phyloP scores from a whole-genome alignment of 176 grass and related monocot species.

The Aegilops sharonensis region DNA sequence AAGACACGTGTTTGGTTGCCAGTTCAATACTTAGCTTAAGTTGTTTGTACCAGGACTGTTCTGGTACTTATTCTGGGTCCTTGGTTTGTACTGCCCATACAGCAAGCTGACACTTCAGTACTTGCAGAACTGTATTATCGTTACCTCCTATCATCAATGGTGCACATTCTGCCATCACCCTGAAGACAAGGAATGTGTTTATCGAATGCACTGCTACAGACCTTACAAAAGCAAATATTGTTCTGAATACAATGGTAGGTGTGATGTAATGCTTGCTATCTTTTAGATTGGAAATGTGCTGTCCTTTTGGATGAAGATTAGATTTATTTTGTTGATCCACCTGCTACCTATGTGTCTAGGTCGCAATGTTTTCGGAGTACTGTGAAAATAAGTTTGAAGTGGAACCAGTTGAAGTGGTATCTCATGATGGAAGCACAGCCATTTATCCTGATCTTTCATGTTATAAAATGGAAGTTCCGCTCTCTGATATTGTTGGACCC shows the following conservation, averaged over 20 bases:
- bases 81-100: neutral
- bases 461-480: slow-evolving; percentile 74
- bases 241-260: slow-evolving; percentile 95
- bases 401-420: slow-evolving; percentile 85
- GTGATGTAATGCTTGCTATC: neutral
- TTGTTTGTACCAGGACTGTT: neutral
- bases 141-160: slow-evolving; percentile 95
- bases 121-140: slow-evolving; percentile 83
- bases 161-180: slow-evolving; percentile 85
- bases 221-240: slow-evolving; percentile 97
- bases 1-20: slow-evolving; percentile 12
- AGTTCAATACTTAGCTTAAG: neutral
- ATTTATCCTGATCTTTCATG: slow-evolving; percentile 85
- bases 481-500: slow-evolving; percentile 77
- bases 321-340: slow-evolving; percentile 19
- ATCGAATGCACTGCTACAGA: slow-evolving; percentile 98
- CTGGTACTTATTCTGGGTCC: neutral
- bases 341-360: slow-evolving; percentile 53
- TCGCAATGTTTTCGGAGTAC: slow-evolving; percentile 93
- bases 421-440: slow-evolving; percentile 58
- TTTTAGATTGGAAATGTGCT: slow-evolving; percentile 2
- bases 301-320: slow-evolving; percentile 15
- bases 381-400: slow-evolving; percentile 91
- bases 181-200: slow-evolving; percentile 84
- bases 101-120: slow-evolving; percentile 19